Conservation (phyloP, 2,329 filamentous ascomycete genomes). For the Nannizziopsis arthrosporioides region DNA sequence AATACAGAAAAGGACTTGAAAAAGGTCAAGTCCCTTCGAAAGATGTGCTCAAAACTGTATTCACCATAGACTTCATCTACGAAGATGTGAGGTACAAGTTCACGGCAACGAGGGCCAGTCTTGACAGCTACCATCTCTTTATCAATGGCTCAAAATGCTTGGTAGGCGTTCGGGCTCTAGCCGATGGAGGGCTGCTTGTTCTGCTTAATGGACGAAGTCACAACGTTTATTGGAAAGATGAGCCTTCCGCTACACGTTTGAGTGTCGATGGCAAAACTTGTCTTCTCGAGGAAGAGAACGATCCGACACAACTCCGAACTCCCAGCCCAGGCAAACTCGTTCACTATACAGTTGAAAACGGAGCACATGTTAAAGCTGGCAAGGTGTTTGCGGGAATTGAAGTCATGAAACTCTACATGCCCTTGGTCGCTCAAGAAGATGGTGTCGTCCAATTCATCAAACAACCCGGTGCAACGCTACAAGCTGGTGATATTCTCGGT, state of each 20-base stretch:
- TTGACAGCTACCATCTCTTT: conserved; percentile 93
- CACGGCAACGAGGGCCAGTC: conserved; percentile 81
- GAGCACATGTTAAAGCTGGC: conserved; percentile 80
- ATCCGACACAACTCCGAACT: conserved; percentile 89
- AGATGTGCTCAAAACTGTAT: conserved; percentile 94
- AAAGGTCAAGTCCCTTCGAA: conserved; percentile 96
- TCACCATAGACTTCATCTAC: conserved; percentile 97
- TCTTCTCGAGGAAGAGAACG: conserved; percentile 94
- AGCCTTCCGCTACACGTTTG: conserved; percentile 86
- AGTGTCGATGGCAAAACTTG: conserved; percentile 98
- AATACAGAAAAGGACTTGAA: conserved; percentile 80
- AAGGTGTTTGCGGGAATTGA: conserved; percentile 94
- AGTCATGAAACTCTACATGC: conserved; percentile 99
- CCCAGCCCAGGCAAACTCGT: conserved; percentile 95
- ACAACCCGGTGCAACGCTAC: conserved; percentile 93
- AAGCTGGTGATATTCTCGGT: conserved; percentile 96
- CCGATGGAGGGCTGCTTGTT: conserved; percentile 85
- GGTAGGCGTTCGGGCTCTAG: conserved; percentile 81
- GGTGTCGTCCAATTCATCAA: conserved; percentile 97
- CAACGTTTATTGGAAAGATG: conserved; percentile 99
- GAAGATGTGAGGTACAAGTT: conserved; percentile 96
- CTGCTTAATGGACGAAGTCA: conserved; percentile 86
- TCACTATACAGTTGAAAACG: conserved; percentile 94
- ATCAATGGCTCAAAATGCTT: conserved; percentile 97
- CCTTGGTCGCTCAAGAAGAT: conserved; percentile 84